Base-by-base conservation (phyloP, 768 basidiomycete species). In the Botryobasidium botryosum region DNA sequence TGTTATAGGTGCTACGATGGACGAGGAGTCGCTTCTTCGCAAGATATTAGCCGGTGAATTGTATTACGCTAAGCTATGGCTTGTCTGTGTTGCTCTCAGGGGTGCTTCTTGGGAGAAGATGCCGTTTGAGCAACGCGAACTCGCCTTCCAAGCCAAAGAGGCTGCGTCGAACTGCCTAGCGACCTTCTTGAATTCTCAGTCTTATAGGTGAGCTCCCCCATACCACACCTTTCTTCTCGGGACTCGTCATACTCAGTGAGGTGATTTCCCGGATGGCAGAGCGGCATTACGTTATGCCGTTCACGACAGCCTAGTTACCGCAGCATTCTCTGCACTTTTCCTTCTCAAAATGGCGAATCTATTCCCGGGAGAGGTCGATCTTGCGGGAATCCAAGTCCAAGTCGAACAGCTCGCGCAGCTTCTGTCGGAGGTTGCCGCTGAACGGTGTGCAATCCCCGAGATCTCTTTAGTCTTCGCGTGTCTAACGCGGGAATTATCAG, bases 81-180 rank as follows among this genome's bases (percentile, higher is more conserved):
- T 92, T 26, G 80, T 90, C 18, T 94, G 90, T 57, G 79, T 92
- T 20, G 87, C 87, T 10, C 65, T 96, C 37, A 74, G 90, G 48
- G 90, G 90, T 15, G 83, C 81, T 21, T 75, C 83, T 4, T 96
- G 88, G 90, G 88, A 94, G 56, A 90, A 88, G 61, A 86, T 94
- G 79, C 77, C 86, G 3, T 86, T 83, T 49, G 90, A 94, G 59
- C 90, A 92, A 57, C 77, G 87, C 31, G 90, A 92, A 59, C 69
- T 92, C 37, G 88, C 88, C 3, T 91, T 92, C 66, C 84, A 91
- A 55, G 90, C 88, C 23, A 92, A 90, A 63, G 86, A 91, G 55
- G 82, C 88, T 0, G 90, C 90, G 4, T 75, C 80, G 28, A 76
- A 77, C 51, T 90, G 86, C 57, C 63, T 96, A 35, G 71, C 79